Evolutionary conservation across 306 rosid species (phyloP), one percentile per base, ranked within the genome.

Genomic region (Astragalus membranaceus): DNA sequence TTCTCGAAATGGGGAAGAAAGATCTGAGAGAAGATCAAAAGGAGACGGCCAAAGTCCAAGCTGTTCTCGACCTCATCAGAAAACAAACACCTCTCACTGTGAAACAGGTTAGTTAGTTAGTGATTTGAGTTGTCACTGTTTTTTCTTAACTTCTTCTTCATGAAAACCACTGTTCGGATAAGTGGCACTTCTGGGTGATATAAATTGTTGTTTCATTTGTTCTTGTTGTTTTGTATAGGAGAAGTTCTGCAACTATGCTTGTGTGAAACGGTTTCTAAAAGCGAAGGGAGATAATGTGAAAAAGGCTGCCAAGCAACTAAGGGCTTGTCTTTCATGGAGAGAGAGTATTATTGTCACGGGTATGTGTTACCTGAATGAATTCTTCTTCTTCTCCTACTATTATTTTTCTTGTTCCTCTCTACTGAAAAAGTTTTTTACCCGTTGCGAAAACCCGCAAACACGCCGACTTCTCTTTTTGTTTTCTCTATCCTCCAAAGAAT

Each of bases 291-390:
- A 83, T 11, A 87, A 74, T 69, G 99, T 95, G 59, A 95, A 91
- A 86, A 95, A 86, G 77, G 91, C 97, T 33, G 91, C 88, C 3
- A 95, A 91, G 88, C 88, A 85, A 72, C 88, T 95, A 14, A 85
- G 90, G 64, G 85, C 97, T 56, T 95, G 97, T 51, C 96, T 95
- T 83, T 86, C 96, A 66, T 95, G 99, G 99, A 91, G 99, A 85
- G 92, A 91, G 15, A 89, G 7, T 65, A 71, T 86, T 65, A 71
- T 86, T 9, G 95, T 91, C 64, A 89, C 82, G 52, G 97, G 99
- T 95, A 85, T 30, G 4, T 6, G 37, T n/a, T n/a, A n/a, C n/a
- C n/a, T n/a, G n/a, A n/a, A n/a, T n/a, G n/a, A n/a, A n/a, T n/a
- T n/a, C n/a, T n/a, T n/a, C n/a, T n/a, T n/a, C n/a, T n/a, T n/a